A percentile compares a stretch with the other conserved stretches of the same genome.
phyloP scores from a whole-genome alignment of 768 basidiomycete species.

The Pisolithus marmoratus region DNA sequence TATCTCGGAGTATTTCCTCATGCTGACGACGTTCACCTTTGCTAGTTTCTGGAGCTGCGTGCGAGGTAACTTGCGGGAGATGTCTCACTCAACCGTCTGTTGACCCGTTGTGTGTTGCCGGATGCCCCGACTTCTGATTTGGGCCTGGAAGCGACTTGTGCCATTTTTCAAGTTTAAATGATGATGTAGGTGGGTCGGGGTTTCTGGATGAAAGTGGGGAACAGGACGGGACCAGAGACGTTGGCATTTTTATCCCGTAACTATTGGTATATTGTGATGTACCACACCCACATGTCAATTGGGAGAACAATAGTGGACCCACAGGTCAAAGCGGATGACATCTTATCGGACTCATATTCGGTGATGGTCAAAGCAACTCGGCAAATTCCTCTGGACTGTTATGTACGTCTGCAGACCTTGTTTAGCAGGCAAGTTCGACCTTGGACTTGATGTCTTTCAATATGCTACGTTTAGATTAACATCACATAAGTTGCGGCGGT shows the following conservation, averaged over 20 bases:
- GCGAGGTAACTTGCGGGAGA: slow-evolving; percentile 19
- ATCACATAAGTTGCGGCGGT: no score
- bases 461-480: no score
- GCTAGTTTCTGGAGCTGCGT: slow-evolving; percentile 21
- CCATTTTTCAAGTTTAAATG: no score
- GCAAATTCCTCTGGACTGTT: not conserved
- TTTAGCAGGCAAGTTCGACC: no score
- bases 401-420: no score
- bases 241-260: no score
- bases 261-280: no score
- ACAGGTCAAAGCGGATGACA: slow-evolving; percentile 10
- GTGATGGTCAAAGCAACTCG: slow-evolving; percentile 12
- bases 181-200: no score
- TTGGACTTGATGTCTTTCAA: no score
- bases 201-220: no score
- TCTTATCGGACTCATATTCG: not conserved
- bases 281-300: not conserved
- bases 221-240: no score
- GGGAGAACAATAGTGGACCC: slow-evolving; percentile 15
- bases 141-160: not conserved
- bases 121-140: slow-evolving; percentile 5
- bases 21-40: slow-evolving; percentile 10
- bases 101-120: not conserved
- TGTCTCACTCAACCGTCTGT: slow-evolving; percentile 6
- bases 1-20: not conserved